Evolutionary conservation across 805 yeast genomes (phyloP).

Genomic region (Saccharomycopsis synnaedendra): DNA sequence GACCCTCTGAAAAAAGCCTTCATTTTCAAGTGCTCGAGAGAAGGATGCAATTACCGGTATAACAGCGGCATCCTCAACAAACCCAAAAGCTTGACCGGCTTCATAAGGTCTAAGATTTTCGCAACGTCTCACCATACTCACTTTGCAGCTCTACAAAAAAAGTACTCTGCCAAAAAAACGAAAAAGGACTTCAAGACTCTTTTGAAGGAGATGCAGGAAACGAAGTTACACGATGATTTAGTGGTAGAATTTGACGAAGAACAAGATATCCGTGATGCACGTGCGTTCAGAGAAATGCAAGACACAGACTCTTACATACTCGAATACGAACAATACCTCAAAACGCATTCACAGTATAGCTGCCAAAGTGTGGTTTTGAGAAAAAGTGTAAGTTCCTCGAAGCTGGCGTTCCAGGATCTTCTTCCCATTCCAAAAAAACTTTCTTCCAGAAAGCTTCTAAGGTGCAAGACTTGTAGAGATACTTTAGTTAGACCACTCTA

Average conservation of each 20-base stretch:
- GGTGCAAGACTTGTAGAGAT: constrained; percentile 20
- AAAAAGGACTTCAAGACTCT: neutral
- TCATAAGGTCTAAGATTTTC: constrained; percentile 18
- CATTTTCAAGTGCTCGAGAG: constrained; percentile 25
- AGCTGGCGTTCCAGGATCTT: neutral
- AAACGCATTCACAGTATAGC: constrained; percentile 6
- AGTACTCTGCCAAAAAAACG: neutral
- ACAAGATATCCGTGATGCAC: constrained; percentile 1
- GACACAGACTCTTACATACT: constrained; percentile 1
- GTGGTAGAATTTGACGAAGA: constrained; percentile 14
- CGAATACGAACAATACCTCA: constrained; percentile 1
- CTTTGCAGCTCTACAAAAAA: constrained; percentile 16
- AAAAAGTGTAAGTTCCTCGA: neutral
- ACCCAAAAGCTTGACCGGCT: constrained; percentile 29
- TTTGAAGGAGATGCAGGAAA: neutral
- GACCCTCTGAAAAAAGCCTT: constrained; percentile 26
- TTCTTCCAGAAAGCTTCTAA: constrained; percentile 11
- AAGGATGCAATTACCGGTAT: constrained; percentile 25
- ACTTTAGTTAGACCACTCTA: constrained; percentile 17
- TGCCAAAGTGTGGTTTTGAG: constrained; percentile 9
- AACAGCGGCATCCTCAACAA: constrained; percentile 27
- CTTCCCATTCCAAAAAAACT: constrained; percentile 19
- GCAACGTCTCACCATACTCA: constrained; percentile 6
- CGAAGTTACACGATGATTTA: neutral
- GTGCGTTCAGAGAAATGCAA: neutral